These are phyloP conservation scores for Extremus antarcticus DNA, from an alignment of 495 filamentous ascomycete genomes.

Conservation along the genomic window DNA sequence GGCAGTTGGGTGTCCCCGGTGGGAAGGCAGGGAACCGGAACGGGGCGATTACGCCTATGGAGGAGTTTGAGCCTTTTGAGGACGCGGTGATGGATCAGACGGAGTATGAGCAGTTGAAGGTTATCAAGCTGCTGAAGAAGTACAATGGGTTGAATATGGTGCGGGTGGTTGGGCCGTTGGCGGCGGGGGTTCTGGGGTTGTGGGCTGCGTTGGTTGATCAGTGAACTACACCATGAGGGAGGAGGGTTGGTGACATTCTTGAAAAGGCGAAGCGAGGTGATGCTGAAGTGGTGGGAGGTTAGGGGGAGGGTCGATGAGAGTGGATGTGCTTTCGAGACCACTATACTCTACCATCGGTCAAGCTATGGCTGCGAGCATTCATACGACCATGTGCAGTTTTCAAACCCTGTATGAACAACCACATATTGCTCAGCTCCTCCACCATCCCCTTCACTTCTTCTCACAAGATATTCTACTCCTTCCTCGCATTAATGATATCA, in stretches of 20 bases:
- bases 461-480: background rate
- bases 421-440: too few relatives aligned
- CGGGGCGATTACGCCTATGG: slow-evolving; percentile 2
- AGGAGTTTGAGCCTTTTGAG: slow-evolving; percentile 6
- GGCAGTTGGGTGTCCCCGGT: background rate
- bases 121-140: slow-evolving; percentile 7
- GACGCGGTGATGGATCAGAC: slow-evolving; percentile 4
- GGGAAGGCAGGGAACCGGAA: background rate
- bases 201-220: slow-evolving; percentile 10
- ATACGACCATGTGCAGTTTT: too few relatives aligned
- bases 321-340: too few relatives aligned
- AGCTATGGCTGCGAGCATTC: too few relatives aligned
- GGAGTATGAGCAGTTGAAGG: slow-evolving; percentile 12
- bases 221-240: background rate
- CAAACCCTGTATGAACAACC: too few relatives aligned
- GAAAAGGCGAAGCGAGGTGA: too few relatives aligned
- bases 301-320: too few relatives aligned
- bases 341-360: too few relatives aligned
- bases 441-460: background rate
- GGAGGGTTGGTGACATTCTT: too few relatives aligned
- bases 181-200: slow-evolving; percentile 6
- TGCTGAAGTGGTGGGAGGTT: too few relatives aligned
- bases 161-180: slow-evolving; percentile 7
- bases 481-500: slow-evolving; percentile 24
- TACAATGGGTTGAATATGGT: slow-evolving; percentile 2